Conservation (phyloP, 2,329 filamentous ascomycete genomes). For the Cercospora sesami region DNA sequence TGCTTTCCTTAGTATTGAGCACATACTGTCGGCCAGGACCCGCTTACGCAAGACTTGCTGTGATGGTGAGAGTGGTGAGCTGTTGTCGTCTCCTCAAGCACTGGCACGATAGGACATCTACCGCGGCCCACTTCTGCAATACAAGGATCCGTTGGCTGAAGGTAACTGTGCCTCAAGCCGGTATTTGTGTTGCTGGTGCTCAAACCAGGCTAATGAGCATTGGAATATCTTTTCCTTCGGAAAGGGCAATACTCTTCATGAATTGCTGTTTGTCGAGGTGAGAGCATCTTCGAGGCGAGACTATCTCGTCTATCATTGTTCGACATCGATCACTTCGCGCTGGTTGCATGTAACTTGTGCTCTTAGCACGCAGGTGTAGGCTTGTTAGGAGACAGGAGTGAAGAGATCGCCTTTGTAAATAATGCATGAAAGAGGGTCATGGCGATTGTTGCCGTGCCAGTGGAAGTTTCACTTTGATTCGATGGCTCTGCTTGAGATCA, state of each 20-base stretch:
- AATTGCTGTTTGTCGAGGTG: not conserved
- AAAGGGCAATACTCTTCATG: not conserved
- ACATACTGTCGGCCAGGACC: not conserved
- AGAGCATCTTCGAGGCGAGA: not conserved
- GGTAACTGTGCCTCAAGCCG: not conserved
- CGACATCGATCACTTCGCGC: not conserved
- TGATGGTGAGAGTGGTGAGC: not conserved
- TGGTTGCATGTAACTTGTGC: not conserved
- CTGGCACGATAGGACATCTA: not conserved
- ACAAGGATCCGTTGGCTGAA: not conserved
- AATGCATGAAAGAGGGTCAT: not conserved
- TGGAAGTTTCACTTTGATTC: not conserved
- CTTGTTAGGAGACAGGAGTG: not conserved
- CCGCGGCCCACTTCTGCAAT: not conserved
- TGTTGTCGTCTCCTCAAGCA: not conserved
- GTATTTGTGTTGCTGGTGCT: not conserved
- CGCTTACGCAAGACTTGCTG: not conserved
- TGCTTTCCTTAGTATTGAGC: not conserved
- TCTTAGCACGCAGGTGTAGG: not conserved
- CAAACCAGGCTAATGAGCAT: not conserved
- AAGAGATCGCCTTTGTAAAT: not conserved
- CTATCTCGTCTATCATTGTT: not conserved
- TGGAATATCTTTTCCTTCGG: too few species aligned
- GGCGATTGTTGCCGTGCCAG: not conserved
- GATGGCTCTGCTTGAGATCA: not conserved